A percentile compares a stretch with the other conserved stretches of the same genome.
Evolutionary conservation across 208 protist genomes (phyloP).

Genomic region (Zelonia costaricensis): DNA sequence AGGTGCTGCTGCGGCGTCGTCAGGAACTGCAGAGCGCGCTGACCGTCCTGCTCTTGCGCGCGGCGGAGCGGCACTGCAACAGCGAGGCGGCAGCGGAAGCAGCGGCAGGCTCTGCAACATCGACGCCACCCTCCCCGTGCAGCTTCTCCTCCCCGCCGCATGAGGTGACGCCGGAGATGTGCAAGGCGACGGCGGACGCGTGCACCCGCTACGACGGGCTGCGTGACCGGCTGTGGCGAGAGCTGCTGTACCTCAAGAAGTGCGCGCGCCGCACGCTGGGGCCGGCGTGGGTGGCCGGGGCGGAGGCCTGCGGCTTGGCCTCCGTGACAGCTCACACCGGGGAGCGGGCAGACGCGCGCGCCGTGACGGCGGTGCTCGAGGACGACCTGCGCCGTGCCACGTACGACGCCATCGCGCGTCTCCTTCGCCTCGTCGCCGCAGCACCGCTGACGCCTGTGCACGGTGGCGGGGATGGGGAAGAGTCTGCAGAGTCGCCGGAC

Average conservation of each 20-base stretch:
- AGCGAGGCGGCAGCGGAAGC: not conserved
- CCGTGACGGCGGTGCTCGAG: not conserved
- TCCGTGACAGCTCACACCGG: not conserved
- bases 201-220: constrained; percentile 24
- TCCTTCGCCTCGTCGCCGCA: not conserved
- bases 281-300: constrained; percentile 17
- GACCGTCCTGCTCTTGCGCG: constrained; percentile 4
- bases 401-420: constrained; percentile 17
- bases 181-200: constrained; percentile 9
- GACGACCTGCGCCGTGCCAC: constrained; percentile 12
- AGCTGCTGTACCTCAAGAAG: constrained; percentile 55
- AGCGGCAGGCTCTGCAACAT: not conserved
- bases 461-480: not conserved
- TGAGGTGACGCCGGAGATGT: constrained; percentile 16
- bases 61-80: constrained; percentile 1
- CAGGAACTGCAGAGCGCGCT: constrained; percentile 28
- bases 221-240: constrained; percentile 29
- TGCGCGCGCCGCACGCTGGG: constrained; percentile 22
- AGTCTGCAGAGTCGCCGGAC: too few species aligned
- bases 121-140: not conserved
- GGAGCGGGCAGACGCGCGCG: not conserved
- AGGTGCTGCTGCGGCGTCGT: constrained; percentile 21
- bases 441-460: not conserved
- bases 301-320: constrained; percentile 9
- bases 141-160: constrained; percentile 3